phyloP scores from a whole-genome alignment of 1,284 basidiomycete genomes.

The Naganishia sp. region DNA sequence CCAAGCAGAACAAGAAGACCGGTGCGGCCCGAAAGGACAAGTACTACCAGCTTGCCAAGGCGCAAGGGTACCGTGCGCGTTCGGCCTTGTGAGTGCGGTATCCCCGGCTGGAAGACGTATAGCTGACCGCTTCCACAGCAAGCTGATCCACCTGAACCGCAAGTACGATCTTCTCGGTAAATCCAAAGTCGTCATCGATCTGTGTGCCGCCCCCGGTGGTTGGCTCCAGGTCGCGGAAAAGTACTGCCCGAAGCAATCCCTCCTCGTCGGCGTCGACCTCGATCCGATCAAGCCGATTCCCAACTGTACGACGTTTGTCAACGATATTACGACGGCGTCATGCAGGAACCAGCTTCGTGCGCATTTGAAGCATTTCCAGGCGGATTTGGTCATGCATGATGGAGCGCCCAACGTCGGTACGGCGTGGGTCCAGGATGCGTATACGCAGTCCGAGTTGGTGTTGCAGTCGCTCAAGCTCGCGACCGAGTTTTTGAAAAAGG shows the following conservation, averaged over 20 bases:
- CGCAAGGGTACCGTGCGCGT: conserved; percentile 98
- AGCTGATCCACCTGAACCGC: conserved; percentile 98
- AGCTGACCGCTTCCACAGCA: conserved; percentile 56
- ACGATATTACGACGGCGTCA: conserved; percentile 91
- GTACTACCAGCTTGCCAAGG: conserved; percentile 77
- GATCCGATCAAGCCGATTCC: conserved; percentile 96
- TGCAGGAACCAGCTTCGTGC: conserved; percentile 84
- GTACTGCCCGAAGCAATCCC: conserved; percentile 92
- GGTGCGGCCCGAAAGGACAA: conserved; percentile 90
- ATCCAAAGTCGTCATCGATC: conserved; percentile 92
- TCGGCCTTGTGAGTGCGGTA: conserved; percentile 71
- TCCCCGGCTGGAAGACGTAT: not conserved
- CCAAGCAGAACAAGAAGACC: conserved; percentile 58
- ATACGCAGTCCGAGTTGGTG: conserved; percentile 94
- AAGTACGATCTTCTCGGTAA: conserved; percentile 91
- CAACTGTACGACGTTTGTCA: conserved; percentile 84
- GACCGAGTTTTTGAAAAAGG: conserved; percentile 90
- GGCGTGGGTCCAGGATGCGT: conserved; percentile 99
- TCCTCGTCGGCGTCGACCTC: conserved; percentile 96
- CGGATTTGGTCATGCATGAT: conserved; percentile 99
- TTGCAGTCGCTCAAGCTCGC: conserved; percentile 95
- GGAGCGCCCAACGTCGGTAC: conserved; percentile 99
- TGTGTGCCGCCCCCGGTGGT: conserved; percentile 98
- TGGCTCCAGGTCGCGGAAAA: conserved; percentile 99
- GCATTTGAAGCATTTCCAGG: conserved; percentile 98